Evolutionary conservation across 345 rosid genomes (phyloP).

Genomic region (Gossypium raimondii): DNA sequence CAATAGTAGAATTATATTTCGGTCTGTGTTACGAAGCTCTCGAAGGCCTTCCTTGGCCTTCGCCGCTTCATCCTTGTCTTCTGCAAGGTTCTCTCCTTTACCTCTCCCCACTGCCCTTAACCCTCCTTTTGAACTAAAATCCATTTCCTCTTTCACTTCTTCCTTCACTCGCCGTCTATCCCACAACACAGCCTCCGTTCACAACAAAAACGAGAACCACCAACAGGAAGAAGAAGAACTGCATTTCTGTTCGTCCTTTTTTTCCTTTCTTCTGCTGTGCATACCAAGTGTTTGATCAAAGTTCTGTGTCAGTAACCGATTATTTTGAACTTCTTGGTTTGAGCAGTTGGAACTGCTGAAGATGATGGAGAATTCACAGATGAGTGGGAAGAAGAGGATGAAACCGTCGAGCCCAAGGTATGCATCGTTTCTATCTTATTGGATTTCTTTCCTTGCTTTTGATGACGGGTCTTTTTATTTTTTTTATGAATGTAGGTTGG

Average conservation of each 20-base stretch:
- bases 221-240: conserved; percentile 18
- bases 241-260: conserved; percentile 25
- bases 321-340: conserved; percentile 1
- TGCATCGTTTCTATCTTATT: not conserved
- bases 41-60: not conserved
- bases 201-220: not conserved
- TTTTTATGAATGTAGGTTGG: conserved; percentile 41
- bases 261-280: conserved; percentile 5
- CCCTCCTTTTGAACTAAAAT: not conserved
- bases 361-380: conserved; percentile 50
- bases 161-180: not conserved
- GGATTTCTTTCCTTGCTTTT: not conserved
- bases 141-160: not conserved
- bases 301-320: not conserved
- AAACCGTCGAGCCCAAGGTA: conserved; percentile 55
- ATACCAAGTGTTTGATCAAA: conserved; percentile 28
- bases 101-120: not conserved
- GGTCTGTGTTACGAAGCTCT: conserved; percentile 9
- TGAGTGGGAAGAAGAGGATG: conserved; percentile 85
- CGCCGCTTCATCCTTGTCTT: not conserved
- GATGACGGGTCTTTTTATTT: not conserved
- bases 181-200: not conserved
- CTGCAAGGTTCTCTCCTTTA: not conserved
- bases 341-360: conserved; percentile 46
- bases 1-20: conserved; percentile 3